Evolutionary conservation across 768 basidiomycete genomes (phyloP), one percentile per base, ranked within the genome.

Genomic region (Cantharellus anzutake): DNA sequence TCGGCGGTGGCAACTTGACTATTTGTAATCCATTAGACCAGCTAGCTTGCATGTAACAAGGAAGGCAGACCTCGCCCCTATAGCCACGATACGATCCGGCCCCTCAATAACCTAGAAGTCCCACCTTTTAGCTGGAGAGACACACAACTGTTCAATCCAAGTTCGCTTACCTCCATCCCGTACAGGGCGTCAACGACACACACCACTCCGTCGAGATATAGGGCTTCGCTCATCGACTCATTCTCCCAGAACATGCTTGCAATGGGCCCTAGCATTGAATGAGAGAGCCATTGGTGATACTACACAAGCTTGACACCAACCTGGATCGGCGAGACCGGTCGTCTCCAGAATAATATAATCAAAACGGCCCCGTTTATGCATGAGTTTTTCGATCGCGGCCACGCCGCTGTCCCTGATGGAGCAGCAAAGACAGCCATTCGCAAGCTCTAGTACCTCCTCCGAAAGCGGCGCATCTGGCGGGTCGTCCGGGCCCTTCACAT

Each of bases 381-480:
- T 89, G 60, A 97, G 74, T 66, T 86, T 86, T 70, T 96, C 90
- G 58, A 99, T 96, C 4, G 96, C 91, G 29, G 91, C 87, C 0
- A 87, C 78, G 2, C 96, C 96, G 5, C 82, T 76, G 68, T 98
- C 93, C 66, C 96, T 94, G 72, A 97, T 88, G 61, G 91, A 93
- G 69, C 96, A 99, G 71, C 96, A 99, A n/a, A 99, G 70, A 69
- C 96, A 98, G 16, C 96, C 96, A 69, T 99, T 94, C 0, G 91
- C 83, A 1, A 98, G 78, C 65, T 96, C 92, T 5, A 99, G 79
- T 66, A 94, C 81, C 66, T 93, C 89, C 67, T 90, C 84, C 1
- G 83, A 82, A 51, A 79, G 73, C 55, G 81, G 81, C 64, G 82
- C 79, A 41, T 80, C 78, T 29, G 20, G 20, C 2, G 72, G 41